Evolutionary conservation across 495 filamentous ascomycete species (phyloP).

Genomic region (Articulospora tetracladia): DNA sequence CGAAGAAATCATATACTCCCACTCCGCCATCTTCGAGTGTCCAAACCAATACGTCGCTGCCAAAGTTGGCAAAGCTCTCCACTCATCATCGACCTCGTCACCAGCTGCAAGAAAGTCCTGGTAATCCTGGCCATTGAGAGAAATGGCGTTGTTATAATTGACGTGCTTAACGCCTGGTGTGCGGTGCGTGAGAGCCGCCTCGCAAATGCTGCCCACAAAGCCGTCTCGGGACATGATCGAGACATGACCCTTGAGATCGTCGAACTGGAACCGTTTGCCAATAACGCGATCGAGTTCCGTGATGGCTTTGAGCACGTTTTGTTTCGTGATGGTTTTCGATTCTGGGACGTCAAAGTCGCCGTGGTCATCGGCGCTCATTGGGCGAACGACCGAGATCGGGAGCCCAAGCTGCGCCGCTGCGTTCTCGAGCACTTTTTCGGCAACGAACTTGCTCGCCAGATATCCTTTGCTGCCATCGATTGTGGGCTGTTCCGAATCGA

Average conservation of each 20-base stretch:
- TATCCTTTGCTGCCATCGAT: constrained; percentile 6
- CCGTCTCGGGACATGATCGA: background rate
- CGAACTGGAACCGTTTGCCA: background rate
- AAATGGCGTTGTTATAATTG: background rate
- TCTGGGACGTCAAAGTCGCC: background rate
- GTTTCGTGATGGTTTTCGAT: background rate
- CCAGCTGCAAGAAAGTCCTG: too few species aligned
- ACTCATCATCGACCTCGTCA: background rate
- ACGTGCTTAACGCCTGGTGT: background rate
- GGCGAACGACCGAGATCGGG: background rate
- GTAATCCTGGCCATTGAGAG: background rate
- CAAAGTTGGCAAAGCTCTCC: background rate
- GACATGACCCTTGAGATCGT: background rate
- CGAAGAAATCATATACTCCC: background rate
- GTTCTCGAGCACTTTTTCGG: background rate
- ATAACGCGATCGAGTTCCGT: background rate
- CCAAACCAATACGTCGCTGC: background rate
- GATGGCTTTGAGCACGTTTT: background rate
- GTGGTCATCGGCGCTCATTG: background rate
- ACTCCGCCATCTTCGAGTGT: background rate
- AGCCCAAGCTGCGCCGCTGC: background rate
- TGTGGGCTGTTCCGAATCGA: constrained; percentile 2
- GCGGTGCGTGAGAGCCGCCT: background rate
- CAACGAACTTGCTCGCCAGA: background rate
- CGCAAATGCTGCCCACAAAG: background rate